Conservation (phyloP, 176 grass and related monocot species). For the Panicum miliaceum region DNA sequence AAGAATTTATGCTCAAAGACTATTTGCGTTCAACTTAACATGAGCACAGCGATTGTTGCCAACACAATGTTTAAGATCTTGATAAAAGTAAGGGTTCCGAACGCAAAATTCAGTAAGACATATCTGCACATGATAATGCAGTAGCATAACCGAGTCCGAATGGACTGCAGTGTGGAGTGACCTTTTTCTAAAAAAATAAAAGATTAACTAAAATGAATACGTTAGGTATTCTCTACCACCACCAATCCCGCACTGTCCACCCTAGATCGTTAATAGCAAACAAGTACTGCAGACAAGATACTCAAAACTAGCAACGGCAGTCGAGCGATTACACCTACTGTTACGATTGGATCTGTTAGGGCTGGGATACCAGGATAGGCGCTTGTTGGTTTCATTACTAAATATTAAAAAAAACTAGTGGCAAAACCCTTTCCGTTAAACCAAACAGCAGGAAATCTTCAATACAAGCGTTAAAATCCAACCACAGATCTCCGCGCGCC, state of each 20-base stretch:
- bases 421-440: not conserved
- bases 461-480: not conserved
- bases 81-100: not conserved
- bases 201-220: no score
- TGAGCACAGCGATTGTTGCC: not conserved
- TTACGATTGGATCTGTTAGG: no score
- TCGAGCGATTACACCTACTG: not conserved
- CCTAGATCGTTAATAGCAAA: no score
- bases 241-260: no score
- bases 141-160: no score
- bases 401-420: not conserved
- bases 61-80: not conserved
- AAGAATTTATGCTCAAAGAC: not conserved
- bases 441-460: not conserved
- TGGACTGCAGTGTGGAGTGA: no score
- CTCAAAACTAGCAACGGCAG: not conserved
- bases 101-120: not conserved
- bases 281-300: not conserved
- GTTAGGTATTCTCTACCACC: no score
- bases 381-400: not conserved
- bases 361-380: no score
- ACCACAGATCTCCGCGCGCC: not conserved
- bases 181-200: no score
- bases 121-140: not conserved
- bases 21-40: not conserved